These are phyloP conservation scores for Colletotrichum orchidophilum DNA, from an alignment of 2,329 filamentous ascomycete species.

Conservation along the genomic window DNA sequence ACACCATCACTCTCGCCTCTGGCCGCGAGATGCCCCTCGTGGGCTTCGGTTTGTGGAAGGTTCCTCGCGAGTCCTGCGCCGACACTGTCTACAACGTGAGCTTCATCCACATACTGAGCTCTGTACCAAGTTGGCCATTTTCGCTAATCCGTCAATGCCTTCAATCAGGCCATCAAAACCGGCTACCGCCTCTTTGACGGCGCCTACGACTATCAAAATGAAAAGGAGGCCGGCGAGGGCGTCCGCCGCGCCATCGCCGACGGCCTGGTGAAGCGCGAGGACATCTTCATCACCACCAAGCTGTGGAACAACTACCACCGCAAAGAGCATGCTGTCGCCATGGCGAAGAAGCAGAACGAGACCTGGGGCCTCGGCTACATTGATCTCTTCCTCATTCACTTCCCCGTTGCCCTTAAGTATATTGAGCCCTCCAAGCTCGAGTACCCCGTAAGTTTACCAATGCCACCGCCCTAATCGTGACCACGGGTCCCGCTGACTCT, in stretches of 20 bases:
- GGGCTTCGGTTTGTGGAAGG: constrained; percentile 77
- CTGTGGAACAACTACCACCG: constrained; percentile 84
- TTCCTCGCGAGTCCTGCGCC: constrained; percentile 52
- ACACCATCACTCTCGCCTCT: constrained; percentile 55
- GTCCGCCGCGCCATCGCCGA: constrained; percentile 66
- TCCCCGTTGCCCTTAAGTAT: constrained; percentile 55
- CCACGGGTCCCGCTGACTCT: not conserved
- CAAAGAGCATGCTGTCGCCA: constrained; percentile 68
- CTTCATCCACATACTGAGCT: not conserved
- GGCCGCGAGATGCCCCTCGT: constrained; percentile 66
- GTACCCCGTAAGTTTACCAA: constrained; percentile 44
- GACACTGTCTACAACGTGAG: constrained; percentile 71
- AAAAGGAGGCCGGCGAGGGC: constrained; percentile 71
- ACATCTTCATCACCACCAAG: constrained; percentile 87
- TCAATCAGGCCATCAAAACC: constrained; percentile 55
- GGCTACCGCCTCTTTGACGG: constrained; percentile 63
- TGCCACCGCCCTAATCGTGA: not conserved
- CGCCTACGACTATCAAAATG: constrained; percentile 70
- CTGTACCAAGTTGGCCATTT: not conserved
- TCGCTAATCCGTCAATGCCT: not conserved
- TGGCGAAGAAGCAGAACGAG: constrained; percentile 68
- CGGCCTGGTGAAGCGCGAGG: constrained; percentile 74
- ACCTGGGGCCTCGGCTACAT: constrained; percentile 73
- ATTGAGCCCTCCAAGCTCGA: constrained; percentile 51
- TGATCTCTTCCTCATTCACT: constrained; percentile 77